A percentile compares a stretch with the other conserved stretches of the same genome.
phyloP scores from a whole-genome alignment of 768 basidiomycete species.

The Clathrus columnatus region DNA sequence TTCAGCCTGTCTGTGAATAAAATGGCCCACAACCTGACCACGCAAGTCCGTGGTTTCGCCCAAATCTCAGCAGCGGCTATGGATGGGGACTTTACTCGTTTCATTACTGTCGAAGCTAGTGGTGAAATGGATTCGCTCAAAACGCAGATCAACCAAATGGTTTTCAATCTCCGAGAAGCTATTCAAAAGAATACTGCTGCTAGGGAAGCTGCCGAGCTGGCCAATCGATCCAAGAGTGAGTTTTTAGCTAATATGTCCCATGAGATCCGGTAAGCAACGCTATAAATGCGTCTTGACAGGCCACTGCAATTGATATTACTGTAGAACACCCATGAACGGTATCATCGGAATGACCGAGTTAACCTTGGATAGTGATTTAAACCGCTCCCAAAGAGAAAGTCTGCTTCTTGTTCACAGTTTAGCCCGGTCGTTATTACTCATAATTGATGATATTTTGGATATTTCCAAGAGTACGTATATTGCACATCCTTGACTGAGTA shows the following conservation, averaged over 20 bases:
- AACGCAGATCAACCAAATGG: slow-evolving; percentile 99
- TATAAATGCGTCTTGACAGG: background rate
- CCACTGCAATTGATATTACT: slow-evolving; percentile 10
- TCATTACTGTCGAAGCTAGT: slow-evolving; percentile 97
- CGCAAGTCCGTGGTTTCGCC: slow-evolving; percentile 97
- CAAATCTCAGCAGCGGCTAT: slow-evolving; percentile 98
- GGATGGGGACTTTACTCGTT: slow-evolving; percentile 97
- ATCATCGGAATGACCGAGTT: slow-evolving; percentile 99
- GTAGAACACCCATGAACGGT: slow-evolving; percentile 99
- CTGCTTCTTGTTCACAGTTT: slow-evolving; percentile 91
- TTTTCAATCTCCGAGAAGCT: slow-evolving; percentile 90
- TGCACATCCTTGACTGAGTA: slow-evolving; percentile 11
- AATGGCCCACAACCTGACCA: slow-evolving; percentile 95
- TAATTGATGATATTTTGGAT: slow-evolving; percentile 99
- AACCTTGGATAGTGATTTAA: slow-evolving; percentile 92
- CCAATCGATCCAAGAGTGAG: slow-evolving; percentile 95
- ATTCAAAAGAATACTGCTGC: slow-evolving; percentile 99
- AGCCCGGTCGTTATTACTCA: slow-evolving; percentile 85
- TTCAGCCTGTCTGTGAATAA: slow-evolving; percentile 88
- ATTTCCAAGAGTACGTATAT: slow-evolving; percentile 91
- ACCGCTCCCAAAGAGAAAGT: slow-evolving; percentile 90
- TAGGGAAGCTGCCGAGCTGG: slow-evolving; percentile 92
- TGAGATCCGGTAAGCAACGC: slow-evolving; percentile 69
- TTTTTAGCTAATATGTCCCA: slow-evolving; percentile 99
- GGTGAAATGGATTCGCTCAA: slow-evolving; percentile 99